Evolutionary conservation across 495 filamentous ascomycete species (phyloP).

Genomic region (Podospora anserina): DNA sequence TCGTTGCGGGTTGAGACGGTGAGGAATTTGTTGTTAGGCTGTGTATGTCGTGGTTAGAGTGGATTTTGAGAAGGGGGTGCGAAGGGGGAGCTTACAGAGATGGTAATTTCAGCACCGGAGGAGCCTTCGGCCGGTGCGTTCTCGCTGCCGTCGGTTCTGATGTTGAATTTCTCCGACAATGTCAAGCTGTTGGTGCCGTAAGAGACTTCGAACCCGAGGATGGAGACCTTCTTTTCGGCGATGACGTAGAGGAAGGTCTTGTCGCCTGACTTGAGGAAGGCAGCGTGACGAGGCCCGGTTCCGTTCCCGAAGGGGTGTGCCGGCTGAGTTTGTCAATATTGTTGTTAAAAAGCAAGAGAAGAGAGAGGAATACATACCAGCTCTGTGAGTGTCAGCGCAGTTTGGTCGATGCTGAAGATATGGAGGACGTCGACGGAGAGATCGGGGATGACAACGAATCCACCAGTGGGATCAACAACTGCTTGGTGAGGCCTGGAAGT

Average conservation of each 20-base stretch:
- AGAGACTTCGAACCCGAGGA: slow-evolving; percentile 56
- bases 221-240: slow-evolving; percentile 58
- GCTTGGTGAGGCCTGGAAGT: slow-evolving; percentile 72
- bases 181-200: slow-evolving; percentile 48
- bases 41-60: slow-evolving; percentile 8
- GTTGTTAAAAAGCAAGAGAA: slow-evolving; percentile 6
- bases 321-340: background rate
- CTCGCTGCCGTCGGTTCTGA: slow-evolving; percentile 45
- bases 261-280: slow-evolving; percentile 51
- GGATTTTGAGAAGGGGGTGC: background rate
- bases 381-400: slow-evolving; percentile 35
- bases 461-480: slow-evolving; percentile 64
- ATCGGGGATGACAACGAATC: slow-evolving; percentile 65
- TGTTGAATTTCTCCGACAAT: slow-evolving; percentile 45
- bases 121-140: slow-evolving; percentile 36
- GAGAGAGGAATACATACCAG: slow-evolving; percentile 24
- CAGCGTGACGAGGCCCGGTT: slow-evolving; percentile 65
- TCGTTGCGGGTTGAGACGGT: slow-evolving; percentile 63
- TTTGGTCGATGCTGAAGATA: slow-evolving; percentile 54
- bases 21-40: slow-evolving; percentile 59
- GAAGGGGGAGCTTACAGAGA: slow-evolving; percentile 50
- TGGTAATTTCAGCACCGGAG: slow-evolving; percentile 55
- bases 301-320: slow-evolving; percentile 35
- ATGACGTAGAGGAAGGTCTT: slow-evolving; percentile 60
- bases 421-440: slow-evolving; percentile 69